Percentiles rank a stretch among this genome's conserved stretches.
Evolutionary conservation across 169 alveolate genomes (phyloP).

Genomic region (Perkinsus chesapeaki): DNA sequence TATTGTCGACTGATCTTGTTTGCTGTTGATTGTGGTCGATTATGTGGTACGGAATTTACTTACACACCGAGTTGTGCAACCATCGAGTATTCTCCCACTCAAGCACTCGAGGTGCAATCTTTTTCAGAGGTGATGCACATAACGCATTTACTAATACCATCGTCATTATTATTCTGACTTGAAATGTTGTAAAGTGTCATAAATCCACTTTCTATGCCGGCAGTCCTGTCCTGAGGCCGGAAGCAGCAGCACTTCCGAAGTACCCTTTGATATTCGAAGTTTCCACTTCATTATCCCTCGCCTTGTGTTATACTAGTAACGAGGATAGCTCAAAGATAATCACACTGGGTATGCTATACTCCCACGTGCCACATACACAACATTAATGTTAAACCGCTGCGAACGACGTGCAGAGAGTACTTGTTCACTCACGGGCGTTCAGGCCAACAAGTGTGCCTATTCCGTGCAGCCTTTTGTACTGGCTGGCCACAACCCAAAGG

Average conservation of each 20-base stretch:
- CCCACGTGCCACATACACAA: no score
- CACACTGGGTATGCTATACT: no score
- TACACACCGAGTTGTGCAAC: neutral
- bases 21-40: neutral
- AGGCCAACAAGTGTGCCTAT: no score
- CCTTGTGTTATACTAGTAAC: neutral
- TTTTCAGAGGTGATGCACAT: neutral
- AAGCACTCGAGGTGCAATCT: neutral
- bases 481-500: no score
- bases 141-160: no score
- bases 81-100: neutral
- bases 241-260: no score
- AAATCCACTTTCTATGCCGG: neutral
- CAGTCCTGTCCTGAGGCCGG: neutral
- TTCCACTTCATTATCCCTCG: neutral
- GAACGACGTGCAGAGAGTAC: no score
- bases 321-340: neutral
- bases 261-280: neutral
- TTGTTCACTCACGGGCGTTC: no score
- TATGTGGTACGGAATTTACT: neutral
- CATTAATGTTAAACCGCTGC: no score
- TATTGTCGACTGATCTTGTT: neutral
- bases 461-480: no score
- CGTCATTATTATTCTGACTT: no score
- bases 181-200: neutral